Conservation (phyloP, 371 early-diverging fungal species). For the Mortierella sp. region DNA sequence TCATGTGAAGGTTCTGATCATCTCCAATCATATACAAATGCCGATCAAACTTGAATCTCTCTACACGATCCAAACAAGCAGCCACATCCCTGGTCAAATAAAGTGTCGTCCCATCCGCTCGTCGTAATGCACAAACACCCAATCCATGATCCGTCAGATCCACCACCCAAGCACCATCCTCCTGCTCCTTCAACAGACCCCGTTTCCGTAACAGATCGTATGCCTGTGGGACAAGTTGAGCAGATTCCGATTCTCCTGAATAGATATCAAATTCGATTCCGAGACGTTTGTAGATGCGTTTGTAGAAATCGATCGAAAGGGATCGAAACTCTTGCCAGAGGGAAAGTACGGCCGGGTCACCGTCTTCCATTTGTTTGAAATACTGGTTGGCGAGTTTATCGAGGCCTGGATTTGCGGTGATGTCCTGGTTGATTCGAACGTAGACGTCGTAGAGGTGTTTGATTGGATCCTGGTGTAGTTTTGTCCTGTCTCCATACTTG, state of each 20-base stretch:
- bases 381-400: constrained; percentile 89
- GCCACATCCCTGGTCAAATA: constrained; percentile 98
- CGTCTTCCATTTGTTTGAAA: constrained; percentile 95
- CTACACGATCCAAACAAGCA: constrained; percentile 87
- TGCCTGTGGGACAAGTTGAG: constrained; percentile 77
- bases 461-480: constrained; percentile 89
- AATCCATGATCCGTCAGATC: constrained; percentile 83
- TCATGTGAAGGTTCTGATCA: constrained; percentile 93
- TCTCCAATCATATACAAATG: constrained; percentile 95
- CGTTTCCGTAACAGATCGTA: constrained; percentile 73
- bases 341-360: constrained; percentile 78
- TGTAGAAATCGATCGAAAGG: constrained; percentile 91
- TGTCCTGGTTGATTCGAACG: constrained; percentile 88
- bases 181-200: constrained; percentile 66
- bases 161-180: constrained; percentile 79
- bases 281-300: constrained; percentile 88
- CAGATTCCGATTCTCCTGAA: constrained; percentile 96
- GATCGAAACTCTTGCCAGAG: constrained; percentile 94
- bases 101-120: constrained; percentile 94
- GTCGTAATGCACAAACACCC: constrained; percentile 83
- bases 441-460: constrained; percentile 97
- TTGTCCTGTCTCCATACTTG: constrained; percentile 85
- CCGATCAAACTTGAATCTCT: constrained; percentile 84
- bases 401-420: constrained; percentile 67
- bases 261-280: constrained; percentile 96